Base-by-base conservation (phyloP, 805 yeast species). In the Saturnispora diversa region DNA sequence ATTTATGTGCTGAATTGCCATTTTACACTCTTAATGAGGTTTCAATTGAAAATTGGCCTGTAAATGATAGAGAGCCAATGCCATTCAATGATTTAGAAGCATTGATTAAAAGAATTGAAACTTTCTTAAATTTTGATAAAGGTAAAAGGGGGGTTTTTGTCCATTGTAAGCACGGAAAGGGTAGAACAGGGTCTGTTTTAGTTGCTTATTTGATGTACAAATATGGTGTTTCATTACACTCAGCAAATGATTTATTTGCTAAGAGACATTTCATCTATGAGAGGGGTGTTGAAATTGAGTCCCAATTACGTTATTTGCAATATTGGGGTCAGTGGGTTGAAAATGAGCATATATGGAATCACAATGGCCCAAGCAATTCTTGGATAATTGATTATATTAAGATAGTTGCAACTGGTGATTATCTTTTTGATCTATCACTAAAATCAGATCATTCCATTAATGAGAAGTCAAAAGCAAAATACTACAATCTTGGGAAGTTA, bases 151-250 rank as follows among this genome's bases (percentile, higher is more conserved):
- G 47, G 5, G 77, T 81, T 2, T 87, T 84, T 0, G 58, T 90
- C 6, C 97, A 90, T 55, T 90, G 97, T 56, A 78, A 82, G 52
- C 84, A 84, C 48, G 97, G 97, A 0, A 87, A 86, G 59, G 97
- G 97, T 1, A 65, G 97, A 21, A 80, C 95, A 0, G 97, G 97
- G 0, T 70, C 87, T 2, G 60, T 85, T 1, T 72, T 74, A 6
- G 75, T 84, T 44, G 84, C 87, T 0, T 82, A 76, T 52, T 57
- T 88, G 46, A 79, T 87, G 74, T 67, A 65, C 38, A 55, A 59
- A 37, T 55, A 60, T 2, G 36, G 35, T 2, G 40, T 65, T 40
- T 45, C 66, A 0, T 62, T 69, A 11, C 58, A 62, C 2, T 67
- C 64, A 15, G 84, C 87, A 2, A 64, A 72, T 31, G 58, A 56